Conservation (phyloP, 768 basidiomycete species). For the Tylopilus balloui region DNA sequence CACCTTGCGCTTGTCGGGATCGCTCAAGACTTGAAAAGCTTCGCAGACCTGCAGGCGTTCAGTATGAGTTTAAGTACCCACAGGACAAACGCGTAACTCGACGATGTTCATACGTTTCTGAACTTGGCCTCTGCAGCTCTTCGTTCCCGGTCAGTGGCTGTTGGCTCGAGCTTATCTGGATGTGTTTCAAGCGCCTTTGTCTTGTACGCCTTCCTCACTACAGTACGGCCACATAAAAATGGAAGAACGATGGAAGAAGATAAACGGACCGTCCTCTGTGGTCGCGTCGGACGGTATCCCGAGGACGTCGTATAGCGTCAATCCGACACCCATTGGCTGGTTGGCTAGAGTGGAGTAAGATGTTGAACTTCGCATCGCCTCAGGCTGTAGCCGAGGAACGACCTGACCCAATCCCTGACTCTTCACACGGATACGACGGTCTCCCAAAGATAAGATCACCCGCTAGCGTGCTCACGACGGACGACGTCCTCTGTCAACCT, state of each 20-base stretch:
- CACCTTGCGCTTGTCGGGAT: conserved; percentile 53
- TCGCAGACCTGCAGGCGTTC: conserved; percentile 48
- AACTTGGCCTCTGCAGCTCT: conserved; percentile 54
- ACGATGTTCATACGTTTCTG: conserved; percentile 44
- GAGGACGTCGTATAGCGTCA: conserved; percentile 42
- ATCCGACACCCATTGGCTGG: conserved; percentile 28
- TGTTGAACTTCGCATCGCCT: not conserved
- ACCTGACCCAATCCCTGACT: not conserved
- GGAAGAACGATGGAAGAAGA: not conserved
- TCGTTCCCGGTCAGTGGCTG: conserved; percentile 47
- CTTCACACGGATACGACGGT: not conserved
- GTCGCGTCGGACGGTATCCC: conserved; percentile 42
- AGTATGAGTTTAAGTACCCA: conserved; percentile 13
- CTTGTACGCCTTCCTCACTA: conserved; percentile 63
- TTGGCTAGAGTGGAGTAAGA: not conserved
- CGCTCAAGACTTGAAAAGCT: conserved; percentile 57
- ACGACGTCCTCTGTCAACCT: conserved; percentile 28
- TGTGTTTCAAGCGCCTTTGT: conserved; percentile 67
- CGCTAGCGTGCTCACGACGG: not conserved
- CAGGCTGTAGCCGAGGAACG: not conserved
- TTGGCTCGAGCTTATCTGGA: conserved; percentile 63
- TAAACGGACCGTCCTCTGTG: conserved; percentile 47
- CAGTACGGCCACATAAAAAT: not conserved
- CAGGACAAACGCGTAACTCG: conserved; percentile 22
- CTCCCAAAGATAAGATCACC: not conserved